Conservation (phyloP, 2,329 filamentous ascomycete species). For the Calonectria ilicicola region DNA sequence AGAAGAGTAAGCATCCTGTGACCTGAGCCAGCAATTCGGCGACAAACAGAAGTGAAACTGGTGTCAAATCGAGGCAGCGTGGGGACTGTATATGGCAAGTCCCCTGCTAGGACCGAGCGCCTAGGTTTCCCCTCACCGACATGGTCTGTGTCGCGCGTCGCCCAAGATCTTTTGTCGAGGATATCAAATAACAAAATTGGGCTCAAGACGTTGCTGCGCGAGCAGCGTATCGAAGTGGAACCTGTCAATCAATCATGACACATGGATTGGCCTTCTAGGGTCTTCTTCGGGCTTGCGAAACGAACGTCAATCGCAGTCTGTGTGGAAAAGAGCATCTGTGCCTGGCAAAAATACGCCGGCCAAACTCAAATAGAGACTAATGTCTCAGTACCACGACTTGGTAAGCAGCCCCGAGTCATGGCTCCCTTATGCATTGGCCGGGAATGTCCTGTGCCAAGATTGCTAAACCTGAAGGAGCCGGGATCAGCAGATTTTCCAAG, state of each 20-base stretch:
- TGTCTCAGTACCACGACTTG: neutral
- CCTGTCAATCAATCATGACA: neutral
- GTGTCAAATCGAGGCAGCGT: neutral
- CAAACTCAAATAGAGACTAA: neutral
- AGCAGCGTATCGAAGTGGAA: neutral
- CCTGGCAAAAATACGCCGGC: neutral
- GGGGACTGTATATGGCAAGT: neutral
- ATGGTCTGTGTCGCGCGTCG: neutral
- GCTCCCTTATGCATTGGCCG: neutral
- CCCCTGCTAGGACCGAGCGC: neutral
- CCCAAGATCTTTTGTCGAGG: neutral
- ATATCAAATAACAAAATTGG: neutral
- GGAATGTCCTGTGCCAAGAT: neutral
- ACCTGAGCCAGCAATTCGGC: neutral
- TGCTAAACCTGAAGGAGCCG: neutral
- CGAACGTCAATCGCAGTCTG: neutral
- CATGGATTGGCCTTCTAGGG: neutral
- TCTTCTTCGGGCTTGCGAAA: neutral
- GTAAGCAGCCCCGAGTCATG: neutral
- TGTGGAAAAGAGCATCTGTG: neutral
- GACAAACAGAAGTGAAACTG: neutral
- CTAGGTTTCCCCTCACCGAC: neutral
- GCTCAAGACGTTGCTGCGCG: neutral
- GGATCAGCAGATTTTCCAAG: neutral
- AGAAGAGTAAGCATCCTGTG: conserved; percentile 26